phyloP scores from a whole-genome alignment of 805 yeast species.

The Zygoascus biomembranicola region DNA sequence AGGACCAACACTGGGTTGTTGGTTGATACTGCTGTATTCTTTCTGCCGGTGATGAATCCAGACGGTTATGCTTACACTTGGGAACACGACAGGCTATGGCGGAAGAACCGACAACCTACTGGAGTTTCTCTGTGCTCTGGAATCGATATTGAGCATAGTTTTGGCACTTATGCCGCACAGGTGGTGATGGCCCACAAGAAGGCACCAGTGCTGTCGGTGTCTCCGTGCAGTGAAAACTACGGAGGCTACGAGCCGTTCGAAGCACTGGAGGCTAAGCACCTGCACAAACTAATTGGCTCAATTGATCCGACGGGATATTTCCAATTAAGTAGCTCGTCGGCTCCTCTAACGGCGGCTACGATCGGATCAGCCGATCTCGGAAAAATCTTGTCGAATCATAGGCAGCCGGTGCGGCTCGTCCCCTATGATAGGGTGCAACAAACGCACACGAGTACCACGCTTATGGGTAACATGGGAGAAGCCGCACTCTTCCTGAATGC shows the following conservation, averaged over 20 bases:
- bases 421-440: neutral
- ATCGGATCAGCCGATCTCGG: neutral
- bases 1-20: constrained; percentile 32
- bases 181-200: neutral
- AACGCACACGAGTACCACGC: neutral
- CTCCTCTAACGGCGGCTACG: neutral
- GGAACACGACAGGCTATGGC: constrained; percentile 75
- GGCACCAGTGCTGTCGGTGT: constrained; percentile 5
- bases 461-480: neutral
- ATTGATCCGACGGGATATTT: constrained; percentile 49
- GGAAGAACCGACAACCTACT: constrained; percentile 78
- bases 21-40: constrained; percentile 50
- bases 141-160: constrained; percentile 76
- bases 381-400: neutral
- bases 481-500: neutral
- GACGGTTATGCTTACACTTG: constrained; percentile 87
- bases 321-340: constrained; percentile 42
- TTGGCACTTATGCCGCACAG: constrained; percentile 33
- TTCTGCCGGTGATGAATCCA: constrained; percentile 81
- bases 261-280: constrained; percentile 42
- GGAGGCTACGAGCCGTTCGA: constrained; percentile 69
- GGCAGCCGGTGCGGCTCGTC: neutral
- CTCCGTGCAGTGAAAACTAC: constrained; percentile 77
- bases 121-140: constrained; percentile 63
- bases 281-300: constrained; percentile 11